Evolutionary conservation across 352 stramenopile species (phyloP), one percentile per base, ranked within the genome.

Genomic region (Globisporangium heterothallicum): DNA sequence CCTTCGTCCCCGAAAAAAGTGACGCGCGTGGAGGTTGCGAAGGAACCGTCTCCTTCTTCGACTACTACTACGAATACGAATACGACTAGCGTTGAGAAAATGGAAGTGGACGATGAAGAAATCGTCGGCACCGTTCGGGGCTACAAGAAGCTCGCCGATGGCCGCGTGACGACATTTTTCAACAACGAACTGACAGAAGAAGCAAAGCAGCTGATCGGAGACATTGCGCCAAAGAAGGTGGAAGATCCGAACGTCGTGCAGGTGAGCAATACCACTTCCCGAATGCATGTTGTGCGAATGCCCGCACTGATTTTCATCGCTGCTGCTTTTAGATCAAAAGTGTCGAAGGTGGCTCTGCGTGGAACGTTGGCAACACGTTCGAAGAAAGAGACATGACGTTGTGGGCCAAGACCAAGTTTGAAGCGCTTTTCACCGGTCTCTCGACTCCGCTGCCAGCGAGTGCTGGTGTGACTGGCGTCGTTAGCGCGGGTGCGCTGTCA

Each of bases 81-180:
- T 19, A 60, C 29, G 3, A 52, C 40, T 21, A 24, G 18, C 3
- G 34, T 30, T 10, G 46, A 52, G 45, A 64, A 64, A 13, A 61
- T 60, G 14, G 60, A 71, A 0, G 44, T 68, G 14, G 83, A 88
- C 3, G 80, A 92, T 1, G 84, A 94, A 21, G 73, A 87, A 13
- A 70, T 88, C 16, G 63, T 63, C 6, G 71, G 72, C 38, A 59
- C 84, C 10, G 69, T 98, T 40, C 74, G 93, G 27, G 95, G 95
- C 13, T 98, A 98, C 79, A 98, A 98, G 74, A 98, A 96, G 67
- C 88, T 96, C 25, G 77, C 82, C n/a, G 92, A 98, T 60, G 97
- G 97, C 25, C 96, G 96, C 53, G 97, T 97, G 56, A 99, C 97
- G 42, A 98, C 95, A 16, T 99, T 98, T 58, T 99, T 99, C 71